Evolutionary conservation across 352 stramenopile species (phyloP).

Genomic region (Nothophytophthora sp.): DNA sequence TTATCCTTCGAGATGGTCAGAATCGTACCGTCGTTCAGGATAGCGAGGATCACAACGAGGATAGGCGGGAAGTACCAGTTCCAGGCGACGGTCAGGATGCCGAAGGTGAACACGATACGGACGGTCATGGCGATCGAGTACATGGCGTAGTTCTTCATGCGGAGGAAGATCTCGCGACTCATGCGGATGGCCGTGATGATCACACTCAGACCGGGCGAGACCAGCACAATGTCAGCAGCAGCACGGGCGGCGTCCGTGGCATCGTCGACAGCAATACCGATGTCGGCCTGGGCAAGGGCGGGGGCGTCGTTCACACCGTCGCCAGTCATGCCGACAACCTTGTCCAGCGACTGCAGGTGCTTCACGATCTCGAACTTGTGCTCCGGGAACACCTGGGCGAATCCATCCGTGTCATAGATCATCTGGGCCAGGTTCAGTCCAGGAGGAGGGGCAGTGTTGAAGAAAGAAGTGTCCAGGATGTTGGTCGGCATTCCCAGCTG

Average conservation of each 20-base stretch:
- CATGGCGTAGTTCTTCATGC: conserved; percentile 93
- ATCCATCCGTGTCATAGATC: conserved; percentile 93
- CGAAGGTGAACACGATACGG: conserved; percentile 89
- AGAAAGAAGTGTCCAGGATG: conserved; percentile 82
- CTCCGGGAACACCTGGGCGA: conserved; percentile 92
- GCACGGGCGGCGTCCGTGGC: conserved; percentile 89
- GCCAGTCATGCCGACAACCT: conserved; percentile 83
- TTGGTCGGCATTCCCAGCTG: conserved; percentile 89
- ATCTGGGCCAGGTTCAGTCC: conserved; percentile 73
- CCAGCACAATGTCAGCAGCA: conserved; percentile 89
- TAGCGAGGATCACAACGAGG: conserved; percentile 88
- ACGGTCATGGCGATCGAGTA: conserved; percentile 91
- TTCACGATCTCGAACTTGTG: conserved; percentile 94
- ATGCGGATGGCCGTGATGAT: conserved; percentile 92
- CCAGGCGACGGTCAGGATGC: conserved; percentile 84
- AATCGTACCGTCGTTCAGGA: conserved; percentile 91
- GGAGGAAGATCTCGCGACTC: conserved; percentile 88
- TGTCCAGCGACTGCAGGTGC: conserved; percentile 85
- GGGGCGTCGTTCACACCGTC: conserved; percentile 94
- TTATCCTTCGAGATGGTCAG: conserved; percentile 84
- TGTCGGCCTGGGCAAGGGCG: conserved; percentile 87
- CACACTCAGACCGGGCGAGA: conserved; percentile 81
- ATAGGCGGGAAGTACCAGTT: conserved; percentile 90
- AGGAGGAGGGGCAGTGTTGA: conserved; percentile 68
- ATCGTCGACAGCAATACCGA: conserved; percentile 92